Conservation (phyloP, 345 rosid genomes). For the Eucalyptus curtisii region DNA sequence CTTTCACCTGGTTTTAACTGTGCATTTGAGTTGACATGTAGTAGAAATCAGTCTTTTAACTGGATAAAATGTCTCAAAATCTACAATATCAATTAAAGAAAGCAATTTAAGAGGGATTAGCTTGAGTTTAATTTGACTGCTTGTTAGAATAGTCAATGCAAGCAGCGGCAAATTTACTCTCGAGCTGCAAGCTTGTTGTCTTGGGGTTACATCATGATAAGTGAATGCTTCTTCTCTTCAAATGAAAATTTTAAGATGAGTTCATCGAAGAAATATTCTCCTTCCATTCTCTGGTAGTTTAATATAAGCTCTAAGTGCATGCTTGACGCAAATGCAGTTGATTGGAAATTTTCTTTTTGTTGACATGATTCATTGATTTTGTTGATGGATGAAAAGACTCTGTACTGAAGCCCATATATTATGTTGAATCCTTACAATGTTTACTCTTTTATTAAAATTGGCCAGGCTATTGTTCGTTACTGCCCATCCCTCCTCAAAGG, state of each 20-base stretch:
- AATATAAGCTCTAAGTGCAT: neutral
- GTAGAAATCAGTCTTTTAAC: neutral
- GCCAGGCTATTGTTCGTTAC: conserved; percentile 46
- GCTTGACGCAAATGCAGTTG: neutral
- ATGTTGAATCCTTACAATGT: neutral
- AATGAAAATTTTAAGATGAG: neutral
- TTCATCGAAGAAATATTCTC: neutral
- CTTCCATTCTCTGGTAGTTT: neutral
- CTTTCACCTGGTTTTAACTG: neutral
- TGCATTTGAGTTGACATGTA: neutral
- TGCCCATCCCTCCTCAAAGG: conserved; percentile 76
- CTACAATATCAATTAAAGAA: neutral
- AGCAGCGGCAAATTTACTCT: neutral
- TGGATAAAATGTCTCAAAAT: neutral
- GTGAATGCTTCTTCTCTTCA: neutral
- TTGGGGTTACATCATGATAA: neutral
- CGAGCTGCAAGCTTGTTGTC: neutral
- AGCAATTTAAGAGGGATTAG: neutral
- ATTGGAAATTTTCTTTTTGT: neutral
- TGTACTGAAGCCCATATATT: neutral
- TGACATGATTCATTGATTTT: neutral
- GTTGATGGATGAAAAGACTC: neutral
- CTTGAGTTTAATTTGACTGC: neutral
- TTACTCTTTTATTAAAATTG: neutral
- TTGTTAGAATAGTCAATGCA: neutral